Conservation (phyloP, 306 rosid species). For the Dryas octopetala region DNA sequence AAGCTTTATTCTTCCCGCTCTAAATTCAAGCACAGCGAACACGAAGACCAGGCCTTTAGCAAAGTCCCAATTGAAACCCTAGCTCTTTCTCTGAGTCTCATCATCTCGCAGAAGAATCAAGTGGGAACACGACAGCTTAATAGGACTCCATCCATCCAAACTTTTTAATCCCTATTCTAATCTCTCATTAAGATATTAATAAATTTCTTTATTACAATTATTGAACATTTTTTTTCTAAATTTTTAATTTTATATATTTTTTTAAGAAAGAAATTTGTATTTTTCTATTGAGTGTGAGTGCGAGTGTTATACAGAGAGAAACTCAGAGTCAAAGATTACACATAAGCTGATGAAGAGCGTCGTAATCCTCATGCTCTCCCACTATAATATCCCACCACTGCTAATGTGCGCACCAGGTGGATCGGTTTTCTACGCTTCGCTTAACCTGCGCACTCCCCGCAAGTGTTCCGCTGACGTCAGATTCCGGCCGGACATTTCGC, state of each 20-base stretch:
- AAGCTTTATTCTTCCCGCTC: conserved; percentile 35
- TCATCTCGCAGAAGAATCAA: conserved; percentile 38
- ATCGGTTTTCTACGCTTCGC: conserved; percentile 8
- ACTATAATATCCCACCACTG: conserved; percentile 31
- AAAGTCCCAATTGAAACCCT: conserved; percentile 18
- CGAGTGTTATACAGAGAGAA: conserved; percentile 17
- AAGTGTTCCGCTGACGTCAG: conserved; percentile 33
- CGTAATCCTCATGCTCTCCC: conserved; percentile 53
- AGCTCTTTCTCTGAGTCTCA: conserved; percentile 30
- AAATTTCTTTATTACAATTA: conserved; percentile 20
- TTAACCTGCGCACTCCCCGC: conserved; percentile 28
- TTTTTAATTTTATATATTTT: not conserved
- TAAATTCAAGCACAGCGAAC: conserved; percentile 29
- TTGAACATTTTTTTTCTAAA: not conserved
- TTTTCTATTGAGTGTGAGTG: conserved; percentile 27
- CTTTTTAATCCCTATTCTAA: conserved; percentile 15
- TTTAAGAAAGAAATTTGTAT: not conserved
- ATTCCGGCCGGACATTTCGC: not conserved
- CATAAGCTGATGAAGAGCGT: conserved; percentile 21
- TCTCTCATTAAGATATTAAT: conserved; percentile 21
- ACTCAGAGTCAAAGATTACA: conserved; percentile 45
- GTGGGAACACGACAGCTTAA: conserved; percentile 42
- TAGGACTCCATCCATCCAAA: conserved; percentile 23
- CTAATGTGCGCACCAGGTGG: conserved; percentile 67
- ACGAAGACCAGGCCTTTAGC: conserved; percentile 1